Base-by-base conservation (phyloP, 345 rosid genomes). In the Mercurialis annua region DNA sequence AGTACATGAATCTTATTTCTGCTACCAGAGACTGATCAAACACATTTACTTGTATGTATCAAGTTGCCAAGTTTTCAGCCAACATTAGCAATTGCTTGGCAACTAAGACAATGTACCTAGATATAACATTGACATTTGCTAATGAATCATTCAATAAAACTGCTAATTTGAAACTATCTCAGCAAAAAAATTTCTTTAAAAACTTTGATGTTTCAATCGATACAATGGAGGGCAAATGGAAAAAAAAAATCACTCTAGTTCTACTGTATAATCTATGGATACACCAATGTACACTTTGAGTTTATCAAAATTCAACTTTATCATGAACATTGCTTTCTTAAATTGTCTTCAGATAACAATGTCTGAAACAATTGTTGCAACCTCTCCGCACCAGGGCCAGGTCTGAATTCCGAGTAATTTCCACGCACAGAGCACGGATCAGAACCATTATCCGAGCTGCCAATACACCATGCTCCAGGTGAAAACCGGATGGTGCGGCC, bases 391-490 rank as follows among this genome's bases (percentile, higher is more conserved):
- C 95, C 92, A 38, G 96, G 88, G 58, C 98, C 98, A 0, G 90
- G 92, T 62, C 73, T 83, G 65, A 90, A 84, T 43, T 81, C 81
- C 0, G 90, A 80, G 74, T 82, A 81, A 60, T 85, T 62, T 24
- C 96, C 95, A 1, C 82, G 80, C 12, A 83, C 54, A 0, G 82
- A 79, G 72, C 96, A 92, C 8, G 86, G 92, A 64, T 92, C 96
- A 42, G 81, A 59, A 51, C 80, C 90, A 23, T 61, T 80, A 27
- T 53, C 81, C 6, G 81, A 82, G 73, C 86, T 79, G 68, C 96
- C 95, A 5, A 77, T 46, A 57, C 98, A 89, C 98, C 98, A 92
- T 12, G 90, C 95, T 31, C 98, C 98, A 0, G 81, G 81, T 24
- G 89, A 73, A 65, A 89, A 92, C 70, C 90, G 70, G 59, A 70